Percentiles rank a stretch among this genome's conserved stretches.
Conservation (phyloP, 108 stramenopile species). For the Skeletonema grethae region DNA sequence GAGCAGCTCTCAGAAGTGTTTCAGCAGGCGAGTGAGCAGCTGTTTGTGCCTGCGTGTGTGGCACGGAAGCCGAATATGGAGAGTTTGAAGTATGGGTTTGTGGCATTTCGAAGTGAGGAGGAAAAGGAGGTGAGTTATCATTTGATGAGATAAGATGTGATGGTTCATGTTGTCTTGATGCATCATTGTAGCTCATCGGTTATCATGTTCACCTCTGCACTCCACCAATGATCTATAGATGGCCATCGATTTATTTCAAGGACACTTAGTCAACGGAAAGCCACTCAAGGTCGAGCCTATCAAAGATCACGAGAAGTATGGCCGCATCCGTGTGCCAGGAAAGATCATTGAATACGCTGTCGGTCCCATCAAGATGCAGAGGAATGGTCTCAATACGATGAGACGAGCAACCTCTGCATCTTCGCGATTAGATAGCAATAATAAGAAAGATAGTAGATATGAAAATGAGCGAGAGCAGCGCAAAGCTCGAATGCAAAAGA, state of each 20-base stretch:
- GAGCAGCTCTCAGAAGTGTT: conserved; percentile 72
- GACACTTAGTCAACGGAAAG: conserved; percentile 59
- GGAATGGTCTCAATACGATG: conserved; percentile 48
- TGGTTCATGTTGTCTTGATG: not conserved
- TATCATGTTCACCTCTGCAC: not conserved
- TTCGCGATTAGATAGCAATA: conserved; percentile 14
- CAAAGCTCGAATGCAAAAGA: conserved; percentile 37
- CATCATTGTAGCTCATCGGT: not conserved
- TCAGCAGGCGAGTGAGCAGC: conserved; percentile 56
- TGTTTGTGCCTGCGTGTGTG: conserved; percentile 78
- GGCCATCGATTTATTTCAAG: conserved; percentile 71
- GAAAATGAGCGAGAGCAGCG: conserved; percentile 33
- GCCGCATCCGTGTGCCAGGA: conserved; percentile 78
- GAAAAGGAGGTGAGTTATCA: conserved; percentile 69
- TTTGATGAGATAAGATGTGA: not conserved
- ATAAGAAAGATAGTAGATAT: not conserved
- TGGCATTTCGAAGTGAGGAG: conserved; percentile 65
- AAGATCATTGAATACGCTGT: conserved; percentile 69
- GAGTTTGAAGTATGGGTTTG: conserved; percentile 79
- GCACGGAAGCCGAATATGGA: conserved; percentile 67
- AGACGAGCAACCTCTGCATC: conserved; percentile 37
- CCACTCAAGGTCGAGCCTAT: conserved; percentile 73
- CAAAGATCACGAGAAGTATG: conserved; percentile 64
- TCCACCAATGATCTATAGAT: conserved; percentile 20
- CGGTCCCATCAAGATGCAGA: conserved; percentile 47